Base-by-base conservation (phyloP, 108 stramenopile species). In the Fistulifera solaris region DNA sequence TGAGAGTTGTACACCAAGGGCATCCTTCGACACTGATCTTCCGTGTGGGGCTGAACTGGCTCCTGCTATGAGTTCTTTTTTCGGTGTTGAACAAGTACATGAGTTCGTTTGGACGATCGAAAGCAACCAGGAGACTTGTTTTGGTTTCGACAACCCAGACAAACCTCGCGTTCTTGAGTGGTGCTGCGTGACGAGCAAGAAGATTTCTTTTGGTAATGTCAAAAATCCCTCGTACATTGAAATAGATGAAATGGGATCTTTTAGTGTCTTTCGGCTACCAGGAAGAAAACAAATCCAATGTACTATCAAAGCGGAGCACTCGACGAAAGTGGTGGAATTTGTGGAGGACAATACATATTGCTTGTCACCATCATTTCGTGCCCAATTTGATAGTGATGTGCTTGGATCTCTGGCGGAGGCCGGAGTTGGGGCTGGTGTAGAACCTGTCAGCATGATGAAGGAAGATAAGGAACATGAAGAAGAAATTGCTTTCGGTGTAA, bases 111-210 rank as follows among this genome's bases (percentile, higher is more conserved):
- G 87, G 87, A 59, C 76, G 11, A 45, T 89, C 4, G 27, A 44
- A 22, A 53, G 65, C 17, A 78, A 75, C 8, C 72, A 82, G n/a
- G 70, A 70, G 25, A 61, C 70, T 12, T 76, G 74, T n/a, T 89
- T 84, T 54, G 87, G 87, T 0, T 89, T 85, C 45, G 83, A 85
- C 48, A 75, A 89, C 54, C 87, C 87, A 5, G 83, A 85, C 41
- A 75, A 77, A 26, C 63, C 79, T n/a, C 87, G 82, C 49, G 59
- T 83, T 35, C 56, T 89, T 22, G 73, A 85, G 62, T 89, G 83
- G 83, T 62, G 75, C 27, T 77, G 63, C 27, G 73, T 78, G 27
- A 59, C 64, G 10, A 46, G 48, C 19, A 79, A 66, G 15, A 35
- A 58, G 15, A 39, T 15, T 22, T n/a, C 35, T 10, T 75, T 76